Evolutionary conservation across 139 green algal genomes (phyloP), one percentile per base, ranked within the genome.

Genomic region (Coelastrella sp.): DNA sequence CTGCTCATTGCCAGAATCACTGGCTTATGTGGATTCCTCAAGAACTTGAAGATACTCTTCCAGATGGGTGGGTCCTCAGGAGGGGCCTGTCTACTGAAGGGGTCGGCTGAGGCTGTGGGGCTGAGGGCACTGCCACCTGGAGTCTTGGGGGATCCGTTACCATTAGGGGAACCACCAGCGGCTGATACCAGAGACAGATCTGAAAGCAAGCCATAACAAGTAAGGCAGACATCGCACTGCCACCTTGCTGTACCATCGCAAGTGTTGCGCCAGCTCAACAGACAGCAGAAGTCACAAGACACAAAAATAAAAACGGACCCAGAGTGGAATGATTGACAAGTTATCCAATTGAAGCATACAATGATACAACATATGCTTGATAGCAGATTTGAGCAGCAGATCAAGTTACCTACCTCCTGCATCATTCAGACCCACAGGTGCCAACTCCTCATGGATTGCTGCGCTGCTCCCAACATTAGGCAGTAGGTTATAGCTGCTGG

Each of bases 1-100:
- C 96, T 93, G 43, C 79, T 91, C 94, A 99, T 98, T 64, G 96
- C 96, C 85, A 99, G 92, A 51, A 99, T 95, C 30, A 94, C 97
- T 3, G 96, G 96, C 92, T 98, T 98, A 81, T 91, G 89, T 1
- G 96, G 96, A 90, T 98, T 98, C 73, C 90, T 89, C 86, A 99
- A 90, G 91, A 98, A 99, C 34, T 91, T 89, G 37, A 85, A 86
- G 62, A 98, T 94, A 40, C 30, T 50, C 3, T 69, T 53, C 92
- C 91, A 95, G 41, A 94, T 96, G 51, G 93, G 91, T 15, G 93
- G 93, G 37, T 94, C 87, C 51, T 90, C 81, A 19, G 23, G 32
- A 30, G 32, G 35, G 48, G 67, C 38, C 32, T 63, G 35, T 27
- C 59, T 21, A 30, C 19, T 79, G 79, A 82, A 82, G 3, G 53